Evolutionary conservation across 2,329 filamentous ascomycete species (phyloP), one percentile per base, ranked within the genome.

Genomic region (Tolypocladium nubicola): DNA sequence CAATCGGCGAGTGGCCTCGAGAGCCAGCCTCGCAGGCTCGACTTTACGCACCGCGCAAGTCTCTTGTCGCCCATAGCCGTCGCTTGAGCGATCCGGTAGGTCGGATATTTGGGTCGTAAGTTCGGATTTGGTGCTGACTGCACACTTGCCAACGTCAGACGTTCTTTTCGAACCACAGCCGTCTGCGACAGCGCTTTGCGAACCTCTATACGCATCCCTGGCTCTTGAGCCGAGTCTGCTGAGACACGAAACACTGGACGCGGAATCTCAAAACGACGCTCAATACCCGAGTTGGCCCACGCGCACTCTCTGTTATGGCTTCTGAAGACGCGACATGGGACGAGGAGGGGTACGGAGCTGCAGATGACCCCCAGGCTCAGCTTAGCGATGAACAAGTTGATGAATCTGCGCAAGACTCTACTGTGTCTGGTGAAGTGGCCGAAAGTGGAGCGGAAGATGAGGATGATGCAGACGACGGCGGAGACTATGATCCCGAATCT

Each of bases 401-500:
- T 75, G 75, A 77, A 68, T 70, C 71, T 75, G 74, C 73, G 64
- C 71, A 72, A 70, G 70, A 73, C 65, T 74, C 73, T 63, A 70
- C 73, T 75, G 75, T 72, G 68, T 68, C 74, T 70, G 77, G 76
- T 77, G 79, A 82, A 67, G 65, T 69, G 63, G 73, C 71, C 67
- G 71, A 73, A 66, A 74, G 76, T 70, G 76, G 73, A 62, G 71
- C 70, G 65, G 80, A 81, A 62, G 80, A 81, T 68, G 71, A 75
- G 66, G 74, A 77, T 70, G 77, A 74, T 62, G 71, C 70, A 65
- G 80, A 81, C 63, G 81, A 82, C 68, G 77, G 75, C 59, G 79
- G 73, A 62, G 81, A 83, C 64, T 83, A 83, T 73, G 80, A 83
- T 61, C 80, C 80, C 58, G 80, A 81, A 66, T 81, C 80, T 57